phyloP scores from a whole-genome alignment of 2,329 filamentous ascomycete species.

The Calonectria pteridis region DNA sequence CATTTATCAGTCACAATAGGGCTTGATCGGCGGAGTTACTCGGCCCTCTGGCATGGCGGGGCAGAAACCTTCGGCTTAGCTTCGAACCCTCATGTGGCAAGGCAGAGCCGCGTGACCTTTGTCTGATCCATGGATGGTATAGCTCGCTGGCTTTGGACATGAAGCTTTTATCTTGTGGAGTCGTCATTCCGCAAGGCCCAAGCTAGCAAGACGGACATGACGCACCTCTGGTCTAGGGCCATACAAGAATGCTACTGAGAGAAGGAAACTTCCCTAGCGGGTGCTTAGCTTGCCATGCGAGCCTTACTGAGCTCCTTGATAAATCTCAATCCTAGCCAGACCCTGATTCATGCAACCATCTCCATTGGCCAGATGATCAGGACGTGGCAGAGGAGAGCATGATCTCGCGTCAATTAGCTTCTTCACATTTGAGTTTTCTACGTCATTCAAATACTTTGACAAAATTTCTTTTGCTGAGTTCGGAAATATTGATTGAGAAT shows the following conservation, averaged over 20 bases:
- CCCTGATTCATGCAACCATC: not conserved
- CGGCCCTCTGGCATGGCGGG: not conserved
- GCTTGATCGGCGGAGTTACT: not conserved
- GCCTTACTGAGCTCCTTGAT: not conserved
- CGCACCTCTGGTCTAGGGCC: not conserved
- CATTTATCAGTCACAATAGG: not conserved
- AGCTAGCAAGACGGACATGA: not conserved
- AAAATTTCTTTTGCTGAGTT: not conserved
- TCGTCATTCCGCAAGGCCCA: not conserved
- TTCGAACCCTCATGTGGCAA: not conserved
- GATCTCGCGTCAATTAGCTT: not conserved
- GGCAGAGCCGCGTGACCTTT: not conserved
- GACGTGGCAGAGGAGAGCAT: not conserved
- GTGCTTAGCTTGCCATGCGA: not conserved
- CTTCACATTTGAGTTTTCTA: not conserved
- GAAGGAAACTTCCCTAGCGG: not conserved
- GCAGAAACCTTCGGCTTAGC: not conserved
- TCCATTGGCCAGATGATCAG: not conserved
- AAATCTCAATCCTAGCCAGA: not conserved
- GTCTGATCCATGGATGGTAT: not conserved
- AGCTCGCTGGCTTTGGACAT: not conserved
- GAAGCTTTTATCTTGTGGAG: not conserved
- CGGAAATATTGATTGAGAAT: not conserved
- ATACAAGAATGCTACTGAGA: no score
- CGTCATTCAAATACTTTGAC: slow-evolving; percentile 3